Percentiles rank a stretch among this genome's conserved stretches.
Conservation (phyloP, 2,329 filamentous ascomycete genomes). For the Phaeosphaeriaceae sp. region DNA sequence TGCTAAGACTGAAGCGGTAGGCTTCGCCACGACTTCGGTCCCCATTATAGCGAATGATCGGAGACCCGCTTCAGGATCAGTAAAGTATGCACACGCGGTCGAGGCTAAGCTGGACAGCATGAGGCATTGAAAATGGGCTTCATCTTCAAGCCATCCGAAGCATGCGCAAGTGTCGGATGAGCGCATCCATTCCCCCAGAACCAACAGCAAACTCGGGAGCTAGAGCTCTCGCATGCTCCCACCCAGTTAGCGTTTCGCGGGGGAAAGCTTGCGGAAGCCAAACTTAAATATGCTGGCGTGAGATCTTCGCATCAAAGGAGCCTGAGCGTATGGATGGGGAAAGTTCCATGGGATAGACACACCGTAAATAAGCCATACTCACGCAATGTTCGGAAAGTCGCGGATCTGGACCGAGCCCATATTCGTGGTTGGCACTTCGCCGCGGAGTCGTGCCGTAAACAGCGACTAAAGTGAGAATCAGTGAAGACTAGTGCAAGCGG, state of each 20-base stretch:
- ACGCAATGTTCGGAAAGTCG: neutral
- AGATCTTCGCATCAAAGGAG: slow-evolving; percentile 34
- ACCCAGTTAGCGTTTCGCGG: slow-evolving; percentile 20
- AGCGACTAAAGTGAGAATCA: neutral
- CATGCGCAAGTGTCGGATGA: slow-evolving; percentile 28
- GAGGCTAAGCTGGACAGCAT: neutral
- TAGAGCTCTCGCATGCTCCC: slow-evolving; percentile 15
- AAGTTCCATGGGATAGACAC: neutral
- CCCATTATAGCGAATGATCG: slow-evolving; percentile 45
- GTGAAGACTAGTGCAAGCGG: neutral
- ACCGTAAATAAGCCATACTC: neutral
- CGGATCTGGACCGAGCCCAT: neutral
- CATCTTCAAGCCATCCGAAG: slow-evolving; percentile 23
- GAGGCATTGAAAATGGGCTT: neutral
- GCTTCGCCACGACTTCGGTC: slow-evolving; percentile 34
- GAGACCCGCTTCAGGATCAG: neutral
- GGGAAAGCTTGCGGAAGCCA: slow-evolving; percentile 19
- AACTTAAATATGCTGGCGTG: slow-evolving; percentile 21
- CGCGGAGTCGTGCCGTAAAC: neutral
- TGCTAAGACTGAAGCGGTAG: slow-evolving; percentile 30
- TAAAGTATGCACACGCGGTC: slow-evolving; percentile 1
- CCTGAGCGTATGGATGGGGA: slow-evolving; percentile 15
- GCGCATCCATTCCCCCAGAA: slow-evolving; percentile 35
- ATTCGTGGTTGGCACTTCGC: neutral
- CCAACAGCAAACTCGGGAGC: slow-evolving; percentile 8